Base-by-base conservation (phyloP, 768 basidiomycete species). In the Lactarius vividus region DNA sequence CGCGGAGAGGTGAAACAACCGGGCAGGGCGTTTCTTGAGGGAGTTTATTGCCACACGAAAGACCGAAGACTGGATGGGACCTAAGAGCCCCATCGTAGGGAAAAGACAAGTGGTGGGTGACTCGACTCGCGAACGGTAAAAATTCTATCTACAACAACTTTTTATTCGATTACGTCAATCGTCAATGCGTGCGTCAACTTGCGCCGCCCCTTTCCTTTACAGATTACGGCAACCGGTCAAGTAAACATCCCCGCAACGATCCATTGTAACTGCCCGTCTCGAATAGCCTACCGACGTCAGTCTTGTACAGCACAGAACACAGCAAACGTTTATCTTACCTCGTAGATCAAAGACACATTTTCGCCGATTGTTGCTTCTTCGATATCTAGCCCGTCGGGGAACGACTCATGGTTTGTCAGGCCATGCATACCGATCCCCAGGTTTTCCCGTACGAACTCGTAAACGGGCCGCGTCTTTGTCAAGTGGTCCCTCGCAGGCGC, bases 371-470 rank as follows among this genome's bases (percentile, higher is more conserved):
- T 89, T 49, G 78, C 80, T 52, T 91, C 87, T 59, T 87, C 86
- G 15, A 85, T 81, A 18, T 85, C 87, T 46, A 88, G 79, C 10
- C 91, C 89, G 61, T 83, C 82, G 65, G 78, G 83, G 71, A 85
- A 88, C 4, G 77, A 75, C 44, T 79, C 77, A 64, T 86, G 79
- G 73, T 94, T 94, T 70, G 91, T 89, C 9, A 81, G 78, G n/a
- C 92, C 92, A 70, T 92, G 86, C 89, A 92, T 94, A 68, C 79
- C 77, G 65, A 94, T 84, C 20, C 90, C 89, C 31, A 94, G 77
- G 8, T 81, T 83, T 20, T 82, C 67, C 49, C 93, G 81, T 2
- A 96, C 84, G 69, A 86, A 95, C 74, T 90, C 86, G 76, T 96
- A 96, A 29, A 94, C 74, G 6, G 84, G 78, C 16, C 84, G 81